Conservation (phyloP, 352 stramenopile genomes). For the Lagenidium giganteum region DNA sequence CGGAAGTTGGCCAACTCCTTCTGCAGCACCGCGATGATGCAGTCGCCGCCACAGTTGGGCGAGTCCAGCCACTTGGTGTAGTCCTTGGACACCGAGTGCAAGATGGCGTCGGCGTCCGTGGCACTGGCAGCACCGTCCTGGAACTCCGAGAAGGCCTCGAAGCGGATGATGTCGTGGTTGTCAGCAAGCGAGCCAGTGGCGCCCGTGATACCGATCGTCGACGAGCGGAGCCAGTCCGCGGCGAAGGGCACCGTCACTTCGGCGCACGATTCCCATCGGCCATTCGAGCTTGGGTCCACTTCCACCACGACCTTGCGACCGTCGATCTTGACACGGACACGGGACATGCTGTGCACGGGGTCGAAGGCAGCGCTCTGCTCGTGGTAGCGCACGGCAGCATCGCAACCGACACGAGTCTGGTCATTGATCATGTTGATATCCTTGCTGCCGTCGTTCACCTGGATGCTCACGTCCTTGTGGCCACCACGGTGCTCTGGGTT, state of each 20-base stretch:
- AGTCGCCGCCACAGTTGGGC: conserved; percentile 70
- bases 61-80: conserved; percentile 83
- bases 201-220: conserved; percentile 73
- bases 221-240: conserved; percentile 45
- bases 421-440: conserved; percentile 58
- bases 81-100: conserved; percentile 81
- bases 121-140: conserved; percentile 29
- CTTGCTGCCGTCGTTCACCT: conserved; percentile 80
- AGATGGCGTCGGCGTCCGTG: conserved; percentile 61
- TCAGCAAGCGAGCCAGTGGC: conserved; percentile 76
- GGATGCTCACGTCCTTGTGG: conserved; percentile 81
- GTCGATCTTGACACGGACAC: conserved; percentile 74
- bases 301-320: conserved; percentile 51
- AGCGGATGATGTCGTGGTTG: conserved; percentile 83
- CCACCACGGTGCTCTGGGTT: conserved; percentile 79
- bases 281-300: conserved; percentile 54
- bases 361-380: conserved; percentile 75
- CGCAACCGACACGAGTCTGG: conserved; percentile 63
- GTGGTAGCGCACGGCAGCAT: conserved; percentile 74
- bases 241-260: conserved; percentile 60
- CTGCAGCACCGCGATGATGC: conserved; percentile 67
- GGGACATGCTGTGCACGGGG: conserved; percentile 74
- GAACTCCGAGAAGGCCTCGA: conserved; percentile 65
- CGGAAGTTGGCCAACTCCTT: conserved; percentile 81
- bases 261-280: conserved; percentile 59